phyloP scores from a whole-genome alignment of 164 flowering plant genomes.

The Annona squamosa region DNA sequence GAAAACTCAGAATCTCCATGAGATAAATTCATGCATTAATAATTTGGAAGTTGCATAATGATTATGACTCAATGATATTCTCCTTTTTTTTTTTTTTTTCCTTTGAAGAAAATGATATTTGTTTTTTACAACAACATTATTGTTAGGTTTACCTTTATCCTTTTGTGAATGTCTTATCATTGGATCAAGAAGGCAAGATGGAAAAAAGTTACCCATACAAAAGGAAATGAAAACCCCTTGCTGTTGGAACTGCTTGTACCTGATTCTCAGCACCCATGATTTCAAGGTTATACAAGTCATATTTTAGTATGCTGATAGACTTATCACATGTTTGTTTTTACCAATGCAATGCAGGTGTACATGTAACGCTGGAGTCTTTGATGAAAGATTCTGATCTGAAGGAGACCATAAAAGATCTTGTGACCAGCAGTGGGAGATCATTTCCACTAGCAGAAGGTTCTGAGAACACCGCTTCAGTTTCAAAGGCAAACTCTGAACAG shows the following conservation, averaged over 20 bases:
- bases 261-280: neutral
- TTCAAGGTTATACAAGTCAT: neutral
- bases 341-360: conserved; percentile 59
- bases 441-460: conserved; percentile 28
- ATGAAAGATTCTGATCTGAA: conserved; percentile 56
- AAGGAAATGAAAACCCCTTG: neutral
- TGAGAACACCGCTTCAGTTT: conserved; percentile 6
- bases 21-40: neutral
- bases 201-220: neutral
- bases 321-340: neutral
- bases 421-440: conserved; percentile 67
- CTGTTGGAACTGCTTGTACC: neutral
- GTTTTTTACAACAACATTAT: no score
- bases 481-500: conserved; percentile 18
- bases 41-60: no score
- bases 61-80: no score
- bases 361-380: conserved; percentile 74
- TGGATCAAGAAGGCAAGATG: neutral
- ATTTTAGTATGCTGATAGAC: neutral
- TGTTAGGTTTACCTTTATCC: neutral
- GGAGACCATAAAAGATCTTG: conserved; percentile 45
- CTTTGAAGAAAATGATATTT: no score
- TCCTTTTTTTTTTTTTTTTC: no score
- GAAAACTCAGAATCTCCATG: neutral
- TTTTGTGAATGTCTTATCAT: neutral